These are phyloP conservation scores for Udeniomyces megalosporus DNA, from an alignment of 768 basidiomycete genomes.

Conservation along the genomic window DNA sequence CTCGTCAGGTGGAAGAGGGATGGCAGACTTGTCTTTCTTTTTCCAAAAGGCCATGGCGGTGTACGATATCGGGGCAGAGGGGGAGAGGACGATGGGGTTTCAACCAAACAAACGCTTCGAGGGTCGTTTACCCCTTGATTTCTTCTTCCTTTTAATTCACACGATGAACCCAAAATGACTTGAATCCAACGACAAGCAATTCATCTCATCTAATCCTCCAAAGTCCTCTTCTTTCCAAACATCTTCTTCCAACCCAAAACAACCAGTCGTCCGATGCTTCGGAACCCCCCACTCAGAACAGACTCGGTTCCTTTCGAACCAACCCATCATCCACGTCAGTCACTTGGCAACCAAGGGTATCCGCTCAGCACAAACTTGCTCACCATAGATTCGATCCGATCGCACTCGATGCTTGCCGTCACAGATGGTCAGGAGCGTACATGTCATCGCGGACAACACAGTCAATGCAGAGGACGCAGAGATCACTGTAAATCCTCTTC, in stretches of 20 bases:
- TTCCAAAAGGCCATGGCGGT: constrained; percentile 5
- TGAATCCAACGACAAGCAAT: too few species aligned
- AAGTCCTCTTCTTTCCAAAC: not conserved
- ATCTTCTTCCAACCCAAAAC: constrained; percentile 20
- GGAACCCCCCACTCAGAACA: constrained; percentile 22
- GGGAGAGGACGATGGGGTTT: not conserved
- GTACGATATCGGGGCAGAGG: not conserved
- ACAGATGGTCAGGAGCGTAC: constrained; percentile 46
- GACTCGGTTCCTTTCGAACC: too few species aligned
- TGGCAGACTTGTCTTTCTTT: constrained; percentile 5
- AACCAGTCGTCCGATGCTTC: constrained; percentile 3
- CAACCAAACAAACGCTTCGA: too few species aligned
- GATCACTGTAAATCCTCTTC: constrained; percentile 49
- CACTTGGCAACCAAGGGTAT: too few species aligned
- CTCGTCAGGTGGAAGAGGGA: constrained; percentile 6
- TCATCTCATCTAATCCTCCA: too few species aligned
- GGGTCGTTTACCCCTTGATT: too few species aligned
- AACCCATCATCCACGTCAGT: too few species aligned
- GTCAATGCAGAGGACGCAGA: constrained; percentile 58
- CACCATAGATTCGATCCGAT: constrained; percentile 25
- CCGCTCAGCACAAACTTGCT: too few species aligned
- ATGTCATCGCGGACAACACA: constrained; percentile 46
- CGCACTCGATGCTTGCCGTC: constrained; percentile 36
- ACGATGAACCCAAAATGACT: too few species aligned
- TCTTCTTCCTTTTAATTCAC: too few species aligned